phyloP scores from a whole-genome alignment of 2,329 filamentous ascomycete species.

The Colletotrichum lentis region DNA sequence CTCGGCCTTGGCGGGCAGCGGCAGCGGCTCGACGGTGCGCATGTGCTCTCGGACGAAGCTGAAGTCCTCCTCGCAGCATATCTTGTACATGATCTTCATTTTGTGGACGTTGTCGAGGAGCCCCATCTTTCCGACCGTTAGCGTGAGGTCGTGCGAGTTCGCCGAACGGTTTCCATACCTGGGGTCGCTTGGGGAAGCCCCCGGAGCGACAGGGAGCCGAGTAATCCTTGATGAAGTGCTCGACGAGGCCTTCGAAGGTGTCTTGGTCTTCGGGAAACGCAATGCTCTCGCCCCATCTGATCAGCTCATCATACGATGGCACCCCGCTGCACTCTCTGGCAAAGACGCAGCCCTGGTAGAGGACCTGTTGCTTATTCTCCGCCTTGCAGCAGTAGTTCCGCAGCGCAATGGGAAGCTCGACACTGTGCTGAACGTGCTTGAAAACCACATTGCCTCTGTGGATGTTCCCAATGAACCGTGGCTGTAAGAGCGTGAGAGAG shows the following conservation, averaged over 20 bases:
- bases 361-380: background rate
- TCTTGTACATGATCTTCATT: slow-evolving; percentile 60
- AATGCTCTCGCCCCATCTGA: slow-evolving; percentile 2
- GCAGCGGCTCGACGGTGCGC: slow-evolving; percentile 41
- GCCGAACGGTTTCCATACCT: background rate
- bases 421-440: background rate
- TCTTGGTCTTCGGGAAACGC: background rate
- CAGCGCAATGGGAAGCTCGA: background rate
- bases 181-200: background rate
- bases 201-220: background rate
- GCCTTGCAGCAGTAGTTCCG: slow-evolving; percentile 2
- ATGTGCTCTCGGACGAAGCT: slow-evolving; percentile 1
- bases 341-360: background rate
- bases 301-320: background rate
- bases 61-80: slow-evolving; percentile 51
- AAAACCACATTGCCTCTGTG: background rate
- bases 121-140: slow-evolving; percentile 37
- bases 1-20: slow-evolving; percentile 52
- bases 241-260: background rate
- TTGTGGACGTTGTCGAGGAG: slow-evolving; percentile 55
- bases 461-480: background rate
- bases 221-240: slow-evolving; percentile 12
- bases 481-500: background rate
- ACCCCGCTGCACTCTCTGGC: background rate
- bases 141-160: background rate